These are phyloP conservation scores for Sphaerosporella brunnea DNA, from an alignment of 495 filamentous ascomycete genomes.

Conservation along the genomic window DNA sequence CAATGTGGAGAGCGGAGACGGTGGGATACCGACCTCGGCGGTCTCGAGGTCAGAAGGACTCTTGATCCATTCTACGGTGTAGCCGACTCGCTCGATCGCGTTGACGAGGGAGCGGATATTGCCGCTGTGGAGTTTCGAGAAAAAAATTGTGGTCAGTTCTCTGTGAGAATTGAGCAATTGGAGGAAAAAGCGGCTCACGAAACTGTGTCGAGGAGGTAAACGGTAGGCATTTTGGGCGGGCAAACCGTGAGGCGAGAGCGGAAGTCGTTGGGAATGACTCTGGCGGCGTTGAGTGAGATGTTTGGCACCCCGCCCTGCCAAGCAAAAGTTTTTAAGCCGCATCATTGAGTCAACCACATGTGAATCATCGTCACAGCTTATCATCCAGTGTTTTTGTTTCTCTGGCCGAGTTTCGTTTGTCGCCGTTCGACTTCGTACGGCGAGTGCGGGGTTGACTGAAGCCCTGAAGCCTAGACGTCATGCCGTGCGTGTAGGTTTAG, in stretches of 20 bases:
- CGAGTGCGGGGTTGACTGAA: too few relatives aligned
- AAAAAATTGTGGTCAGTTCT: conserved; percentile 28
- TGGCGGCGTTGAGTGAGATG: too few relatives aligned
- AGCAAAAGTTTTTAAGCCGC: too few relatives aligned
- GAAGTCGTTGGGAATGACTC: too few relatives aligned
- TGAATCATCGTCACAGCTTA: too few relatives aligned
- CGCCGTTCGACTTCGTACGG: too few relatives aligned
- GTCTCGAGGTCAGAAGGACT: conserved; percentile 63
- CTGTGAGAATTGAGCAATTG: background rate
- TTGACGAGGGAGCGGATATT: conserved; percentile 92
- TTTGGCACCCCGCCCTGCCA: too few relatives aligned
- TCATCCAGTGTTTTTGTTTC: too few relatives aligned
- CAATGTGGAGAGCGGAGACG: background rate
- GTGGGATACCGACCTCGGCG: conserved; percentile 51
- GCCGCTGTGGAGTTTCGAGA: conserved; percentile 33
- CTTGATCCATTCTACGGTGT: conserved; percentile 80
- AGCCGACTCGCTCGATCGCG: conserved; percentile 87
- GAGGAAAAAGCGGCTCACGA: conserved; percentile 12
- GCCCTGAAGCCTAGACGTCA: too few relatives aligned
- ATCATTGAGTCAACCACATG: too few relatives aligned
- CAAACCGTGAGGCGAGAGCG: background rate
- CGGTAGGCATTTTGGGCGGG: conserved; percentile 51
- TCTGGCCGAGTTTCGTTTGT: too few relatives aligned
- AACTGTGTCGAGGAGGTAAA: conserved; percentile 65
- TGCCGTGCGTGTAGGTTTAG: too few relatives aligned